These are phyloP conservation scores for Ustilago esculenta DNA, from an alignment of 1,284 basidiomycete species.

Conservation along the genomic window DNA sequence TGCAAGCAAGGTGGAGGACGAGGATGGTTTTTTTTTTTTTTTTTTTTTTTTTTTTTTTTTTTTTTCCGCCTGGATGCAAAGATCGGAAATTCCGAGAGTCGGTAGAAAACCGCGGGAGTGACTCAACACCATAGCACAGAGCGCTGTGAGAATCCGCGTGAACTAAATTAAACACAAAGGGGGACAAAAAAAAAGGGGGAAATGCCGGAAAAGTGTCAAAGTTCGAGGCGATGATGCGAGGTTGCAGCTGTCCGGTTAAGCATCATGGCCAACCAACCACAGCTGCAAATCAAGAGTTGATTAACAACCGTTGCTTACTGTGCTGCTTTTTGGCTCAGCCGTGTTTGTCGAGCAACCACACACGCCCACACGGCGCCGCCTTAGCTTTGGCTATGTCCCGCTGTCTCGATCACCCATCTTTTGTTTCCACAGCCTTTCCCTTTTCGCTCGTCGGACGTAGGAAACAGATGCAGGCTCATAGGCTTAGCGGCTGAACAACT, in stretches of 20 bases:
- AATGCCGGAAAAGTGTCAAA: not conserved
- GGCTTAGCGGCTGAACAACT: no score
- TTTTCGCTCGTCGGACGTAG: no score
- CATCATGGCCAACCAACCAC: no score
- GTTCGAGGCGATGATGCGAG: conserved; percentile 1
- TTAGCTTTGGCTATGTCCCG: no score
- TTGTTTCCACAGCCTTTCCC: no score
- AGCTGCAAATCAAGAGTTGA: no score
- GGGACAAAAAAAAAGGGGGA: not conserved
- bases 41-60: not conserved
- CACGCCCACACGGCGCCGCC: no score
- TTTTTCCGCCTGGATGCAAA: no score
- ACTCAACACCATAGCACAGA: not conserved
- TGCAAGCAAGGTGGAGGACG: not conserved
- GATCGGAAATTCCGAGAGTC: not conserved
- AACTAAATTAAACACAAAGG: not conserved
- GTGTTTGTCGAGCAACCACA: no score
- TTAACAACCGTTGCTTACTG: not conserved
- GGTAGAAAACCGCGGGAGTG: not conserved
- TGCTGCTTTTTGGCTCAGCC: no score
- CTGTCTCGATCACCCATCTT: no score
- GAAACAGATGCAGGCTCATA: no score
- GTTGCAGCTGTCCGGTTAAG: conserved; percentile 10
- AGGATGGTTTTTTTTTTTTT: not conserved
- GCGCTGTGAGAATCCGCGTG: not conserved